Evolutionary conservation across 2,329 filamentous ascomycete genomes (phyloP), one percentile per base, ranked within the genome.

Genomic region (Calycina herbarum): DNA sequence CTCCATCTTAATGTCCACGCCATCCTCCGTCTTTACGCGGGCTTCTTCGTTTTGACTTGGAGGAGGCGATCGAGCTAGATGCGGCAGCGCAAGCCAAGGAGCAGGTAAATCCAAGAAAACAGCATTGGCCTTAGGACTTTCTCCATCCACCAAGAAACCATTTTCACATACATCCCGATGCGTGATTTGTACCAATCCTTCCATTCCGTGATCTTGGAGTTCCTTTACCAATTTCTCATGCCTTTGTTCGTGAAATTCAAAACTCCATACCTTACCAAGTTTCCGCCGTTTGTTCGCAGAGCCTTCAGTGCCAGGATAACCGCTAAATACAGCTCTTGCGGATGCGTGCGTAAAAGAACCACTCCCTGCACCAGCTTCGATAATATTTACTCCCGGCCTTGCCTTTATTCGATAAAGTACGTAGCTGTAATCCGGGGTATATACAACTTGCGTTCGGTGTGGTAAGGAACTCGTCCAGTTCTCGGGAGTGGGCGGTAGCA

Each of bases 341-440:
- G 91, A 86, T 2, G 92, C 92, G 75, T 95, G 92, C 0, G 91
- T 94, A 73, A 95, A 95, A 73, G 90, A 93, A 7, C 92, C 92
- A 74, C 91, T 94, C 6, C 92, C 92, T 1, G 91, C 89, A 38
- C 92, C 92, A 3, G 92, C 92, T 77, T 95, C 92, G 64, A 95
- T 93, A 42, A 95, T 80, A 24, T 83, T 84, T 57, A 86, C 85
- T 5, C 92, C 92, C 0, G 92, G 92, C 24, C 90, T 81, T 5
- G 89, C 91, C 38, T 90, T 85, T 72, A 95, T 84, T 40, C 91
- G 84, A 73, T 94, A 90, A 11, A 95, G 81, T 59, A 95, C 87
- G 75, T 93, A 95, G 79, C 91, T 94, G 78, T 93, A 94, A 76
- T 95, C 92, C 17, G 91, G 91, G 0, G 90, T 94, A 76, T 95